Base-by-base conservation (phyloP, 2,329 filamentous ascomycete species). In the Didymellaceae sp. region DNA sequence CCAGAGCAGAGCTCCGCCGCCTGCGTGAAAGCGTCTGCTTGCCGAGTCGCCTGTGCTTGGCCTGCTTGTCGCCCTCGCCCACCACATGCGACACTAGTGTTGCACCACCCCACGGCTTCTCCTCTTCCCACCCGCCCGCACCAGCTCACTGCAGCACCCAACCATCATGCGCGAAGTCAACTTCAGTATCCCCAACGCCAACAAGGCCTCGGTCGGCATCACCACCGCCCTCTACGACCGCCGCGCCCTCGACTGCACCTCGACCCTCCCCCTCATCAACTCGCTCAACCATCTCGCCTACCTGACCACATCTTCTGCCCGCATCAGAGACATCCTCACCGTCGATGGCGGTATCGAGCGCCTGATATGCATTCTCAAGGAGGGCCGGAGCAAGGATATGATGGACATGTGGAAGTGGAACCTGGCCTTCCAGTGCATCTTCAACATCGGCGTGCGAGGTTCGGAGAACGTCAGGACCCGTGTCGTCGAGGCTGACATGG, bases 391-490 rank as follows among this genome's bases (percentile, higher is more conserved):
- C 77, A 95, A 92, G 76, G 93, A 99, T 73, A 88, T 97, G 86
- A 97, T 97, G 93, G 93, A 97, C 74, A 96, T 96, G 90, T 99
- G 94, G 94, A 97, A 97, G 77, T 99, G 94, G 94, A 99, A 97
- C 70, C 82, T 99, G 57, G 94, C 94, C 44, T 99, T 99, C 74
- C 94, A 97, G 76, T 99, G 94, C 74, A 92, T 97, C 59, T 94
- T 99, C 72, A 99, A 99, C 75, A 97, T 99, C 70, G 94, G 94
- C 49, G 93, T 99, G 53, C 86, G 94, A 62, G 94, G 94, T 53
- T 97, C 94, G 10, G 94, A 99, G 77, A 87, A 85, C 61, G 94
- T 99, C 52, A 86, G 94, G 63, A 97, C 94, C 50, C 84, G 94
- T 60, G 93, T 99, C 2, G 94, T 99, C 43, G 94, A 99, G 77